Percentiles rank a stretch among this genome's conserved stretches.
These are phyloP conservation scores for Acmispon strigosus DNA, from an alignment of 306 rosid genomes.

Conservation along the genomic window DNA sequence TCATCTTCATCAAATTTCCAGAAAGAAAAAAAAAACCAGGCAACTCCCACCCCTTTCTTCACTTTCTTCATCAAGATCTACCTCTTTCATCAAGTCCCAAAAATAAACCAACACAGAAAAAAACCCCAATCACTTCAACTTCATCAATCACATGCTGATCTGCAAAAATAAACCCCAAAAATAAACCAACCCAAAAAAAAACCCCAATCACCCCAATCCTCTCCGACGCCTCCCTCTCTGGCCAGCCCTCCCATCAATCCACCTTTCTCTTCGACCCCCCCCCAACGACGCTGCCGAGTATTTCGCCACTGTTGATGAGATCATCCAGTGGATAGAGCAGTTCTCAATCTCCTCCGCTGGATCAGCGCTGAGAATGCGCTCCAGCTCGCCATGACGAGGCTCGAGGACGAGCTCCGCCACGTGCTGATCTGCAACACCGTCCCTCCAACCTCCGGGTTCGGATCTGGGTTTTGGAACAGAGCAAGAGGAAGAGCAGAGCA, in stretches of 20 bases:
- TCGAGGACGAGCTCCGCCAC: slow-evolving; percentile 83
- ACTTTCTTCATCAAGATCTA: too few species aligned
- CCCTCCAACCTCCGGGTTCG: too few species aligned
- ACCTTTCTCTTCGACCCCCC: slow-evolving; percentile 39
- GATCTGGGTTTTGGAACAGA: too few species aligned
- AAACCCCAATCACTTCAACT: too few species aligned
- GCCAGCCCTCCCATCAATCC: slow-evolving; percentile 29
- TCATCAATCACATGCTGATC: slow-evolving; percentile 61
- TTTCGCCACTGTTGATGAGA: slow-evolving; percentile 72
- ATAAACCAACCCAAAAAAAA: too few species aligned
- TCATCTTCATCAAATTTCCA: too few species aligned
- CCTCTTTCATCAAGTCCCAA: too few species aligned
- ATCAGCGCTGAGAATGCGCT: slow-evolving; percentile 79
- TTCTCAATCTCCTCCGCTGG: slow-evolving; percentile 39
- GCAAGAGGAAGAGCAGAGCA: too few species aligned
- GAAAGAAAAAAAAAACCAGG: too few species aligned
- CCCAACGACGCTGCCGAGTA: slow-evolving; percentile 48
- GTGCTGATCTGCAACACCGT: slow-evolving; percentile 63
- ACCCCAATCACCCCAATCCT: slow-evolving; percentile 52
- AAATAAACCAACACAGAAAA: too few species aligned
- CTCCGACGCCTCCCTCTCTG: slow-evolving; percentile 35
- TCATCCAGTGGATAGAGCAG: slow-evolving; percentile 52
- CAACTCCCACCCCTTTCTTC: too few species aligned
- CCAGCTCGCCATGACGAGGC: slow-evolving; percentile 85
- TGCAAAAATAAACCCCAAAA: too few species aligned